Evolutionary conservation across 495 filamentous ascomycete genomes (phyloP), one percentile per base, ranked within the genome.

Genomic region (Penicillium steckii): DNA sequence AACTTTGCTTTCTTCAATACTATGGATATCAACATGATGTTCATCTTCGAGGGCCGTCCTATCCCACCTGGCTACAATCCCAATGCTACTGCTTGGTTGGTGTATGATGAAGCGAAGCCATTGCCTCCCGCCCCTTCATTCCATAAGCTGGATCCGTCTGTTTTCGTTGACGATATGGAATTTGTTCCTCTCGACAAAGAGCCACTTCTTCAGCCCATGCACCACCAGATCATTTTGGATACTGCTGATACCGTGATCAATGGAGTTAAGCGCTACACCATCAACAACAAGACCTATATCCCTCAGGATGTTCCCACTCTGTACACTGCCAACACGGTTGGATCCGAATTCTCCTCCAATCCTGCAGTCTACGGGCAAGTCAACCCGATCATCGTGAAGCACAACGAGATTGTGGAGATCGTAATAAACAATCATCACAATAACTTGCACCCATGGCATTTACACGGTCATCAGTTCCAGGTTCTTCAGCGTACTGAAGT

Each of bases 21-120:
- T 4, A 74, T 76, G 43, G 81, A 84, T 50, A 71, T 79, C 27
- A 78, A 73, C 50, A 82, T 80, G 50, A 78, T 83, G 50, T 62
- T 85, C 48, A 59, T 70, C 41, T 82, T 78, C 53, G 61, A 69
- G 38, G 48, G 59, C 30, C 55, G 61, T 3, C 2, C 50, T 0
- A 60, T 64, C 23, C 66, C 68, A 0, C 51, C 58, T 2, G 60
- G 42, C 55, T 79, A 53, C 56, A 88, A 92, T 60, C 82, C 81
- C 44, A 95, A 93, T 52, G 84, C 82, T 0, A 93, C 90, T 0
- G 87, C 86, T 7, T 93, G 86, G 86, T 77, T 95, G 1, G 77
- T 88, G 1, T 93, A 94, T 58, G 80, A 91, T 60, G 70, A 80
- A 2, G 49, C 64, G 1, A 80, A 81, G 38, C 71, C 80, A 0